Evolutionary conservation across 73 alveolate species (phyloP), one percentile per base, ranked within the genome.

Genomic region (Paramecium pentaurelia): DNA sequence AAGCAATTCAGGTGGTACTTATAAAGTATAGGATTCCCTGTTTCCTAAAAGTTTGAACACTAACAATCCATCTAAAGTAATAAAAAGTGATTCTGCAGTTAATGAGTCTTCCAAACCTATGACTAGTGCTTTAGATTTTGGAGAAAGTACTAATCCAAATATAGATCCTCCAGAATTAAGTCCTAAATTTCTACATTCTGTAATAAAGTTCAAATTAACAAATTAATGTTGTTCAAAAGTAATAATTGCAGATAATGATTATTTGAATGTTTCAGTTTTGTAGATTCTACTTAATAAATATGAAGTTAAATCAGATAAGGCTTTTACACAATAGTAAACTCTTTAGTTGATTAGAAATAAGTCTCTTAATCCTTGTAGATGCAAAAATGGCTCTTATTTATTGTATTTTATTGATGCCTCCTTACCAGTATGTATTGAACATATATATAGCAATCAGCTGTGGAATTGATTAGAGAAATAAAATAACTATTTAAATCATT

Each of bases 161-260:
- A 38, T 80, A 6, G 91, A 80, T 44, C 91, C 45, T 28, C 91
- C 91, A 11, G 91, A 80, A 22, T 47, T 40, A 3, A 80, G 58
- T 49, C 73, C 77, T 0, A 80, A 80, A 32, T 80, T 80, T 49
- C 14, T 80, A 45, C 20, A 47, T 11, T 80, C 91, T 45, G 75
- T 80, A 3, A 80, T 80, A 11, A 80, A 80, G 30, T 80, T 44
- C 54, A 80, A 80, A 80, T 64, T 80, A n/a, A 80, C 91, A 2
- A 80, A 80, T 45, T 14, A 80, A 80, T 80, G 91, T 27, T 80
- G 91, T 44, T 80, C 91, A 2, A 80, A 80, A 27, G 91, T 80
- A 3, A 34, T 80, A 8, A 80, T 80, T 25, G 71, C 91, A 8
- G 91, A 80, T 27, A 80, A 80, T n/a, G 91, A 80, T 80, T 80